Conservation (phyloP, 2,329 filamentous ascomycete species). For the Colletotrichum limetticola region DNA sequence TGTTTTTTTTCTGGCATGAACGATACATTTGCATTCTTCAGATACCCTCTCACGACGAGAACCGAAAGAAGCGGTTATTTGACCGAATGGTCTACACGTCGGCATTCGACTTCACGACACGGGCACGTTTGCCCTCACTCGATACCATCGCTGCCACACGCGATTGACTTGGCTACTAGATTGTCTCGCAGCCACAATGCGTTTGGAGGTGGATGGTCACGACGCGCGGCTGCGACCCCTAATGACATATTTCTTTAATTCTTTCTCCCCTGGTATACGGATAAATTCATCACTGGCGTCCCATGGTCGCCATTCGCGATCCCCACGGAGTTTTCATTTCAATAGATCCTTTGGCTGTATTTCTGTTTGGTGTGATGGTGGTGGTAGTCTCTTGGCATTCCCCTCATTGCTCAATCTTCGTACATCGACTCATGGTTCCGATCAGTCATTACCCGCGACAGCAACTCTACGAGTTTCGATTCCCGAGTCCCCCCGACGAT, state of each 20-base stretch:
- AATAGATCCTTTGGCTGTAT: constrained; percentile 34
- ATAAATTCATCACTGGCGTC: constrained; percentile 37
- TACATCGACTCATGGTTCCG: too few relatives aligned
- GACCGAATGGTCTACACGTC: constrained; percentile 31
- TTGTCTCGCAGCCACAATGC: not conserved
- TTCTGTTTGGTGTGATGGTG: not conserved
- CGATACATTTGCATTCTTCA: constrained; percentile 38
- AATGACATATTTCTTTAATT: constrained; percentile 39
- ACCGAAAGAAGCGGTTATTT: constrained; percentile 36
- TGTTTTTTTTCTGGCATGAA: constrained; percentile 35
- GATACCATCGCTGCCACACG: not conserved
- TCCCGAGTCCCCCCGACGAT: not conserved
- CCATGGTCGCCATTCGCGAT: constrained; percentile 21
- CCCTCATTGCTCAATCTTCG: not conserved
- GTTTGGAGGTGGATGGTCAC: not conserved
- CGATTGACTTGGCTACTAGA: not conserved
- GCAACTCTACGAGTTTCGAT: too few relatives aligned
- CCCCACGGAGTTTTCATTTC: constrained; percentile 29
- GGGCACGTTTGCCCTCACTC: constrained; percentile 8
- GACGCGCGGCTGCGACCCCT: constrained; percentile 20
- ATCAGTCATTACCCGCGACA: too few relatives aligned
- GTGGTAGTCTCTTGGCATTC: not conserved
- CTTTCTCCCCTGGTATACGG: constrained; percentile 38
- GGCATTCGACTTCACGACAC: constrained; percentile 31
- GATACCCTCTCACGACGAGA: constrained; percentile 37